Base-by-base conservation (phyloP, 768 basidiomycete genomes). In the Calvatia gigantea region DNA sequence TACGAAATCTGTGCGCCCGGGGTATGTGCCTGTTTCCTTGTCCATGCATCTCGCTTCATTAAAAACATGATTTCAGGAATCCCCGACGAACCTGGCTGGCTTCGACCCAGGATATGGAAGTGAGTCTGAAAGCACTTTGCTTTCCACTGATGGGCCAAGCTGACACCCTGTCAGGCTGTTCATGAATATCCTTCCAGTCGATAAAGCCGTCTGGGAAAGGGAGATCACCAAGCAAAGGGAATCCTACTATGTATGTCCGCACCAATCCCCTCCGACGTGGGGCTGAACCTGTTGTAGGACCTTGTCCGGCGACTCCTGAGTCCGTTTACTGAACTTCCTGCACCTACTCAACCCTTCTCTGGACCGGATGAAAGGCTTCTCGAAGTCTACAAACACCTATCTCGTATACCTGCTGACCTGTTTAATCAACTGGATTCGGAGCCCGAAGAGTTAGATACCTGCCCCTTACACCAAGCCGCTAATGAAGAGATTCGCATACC, bases 41-140 rank as follows among this genome's bases (percentile, higher is more conserved):
- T n/a, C 35, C n/a, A 41, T 32, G 32, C 19, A 39, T 41, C 23
- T 38, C 58, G 42, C 41, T 28, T 60, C 27, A 64, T 58, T 37
- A 31, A 19, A 15, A 49, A 54, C 48, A n/a, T n/a, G n/a, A n/a
- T n/a, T 42, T 33, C 38, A 91, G 89, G 89, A 56, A 79, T 91
- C 43, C 86, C 89, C 46, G 82, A 87, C 60, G 77, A 86, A 61
- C 89, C 89, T 39, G 70, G 77, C 4, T 91, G 88, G 87, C 73
- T 91, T 59, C 79, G 89, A 38, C 86, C 89, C 27, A 77, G 86
- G 39, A 75, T 88, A 62, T 91, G 89, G 89, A 88, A 82, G 89
- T 88, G 58, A 66, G 84, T 71, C 28, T 6, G 35, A 14, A 25
- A 45, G 50, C 4, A 39, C 12, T 6, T 25, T 9, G 38, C 41